Evolutionary conservation across 495 filamentous ascomycete genomes (phyloP), one percentile per base, ranked within the genome.

Genomic region (Cercophora samala): DNA sequence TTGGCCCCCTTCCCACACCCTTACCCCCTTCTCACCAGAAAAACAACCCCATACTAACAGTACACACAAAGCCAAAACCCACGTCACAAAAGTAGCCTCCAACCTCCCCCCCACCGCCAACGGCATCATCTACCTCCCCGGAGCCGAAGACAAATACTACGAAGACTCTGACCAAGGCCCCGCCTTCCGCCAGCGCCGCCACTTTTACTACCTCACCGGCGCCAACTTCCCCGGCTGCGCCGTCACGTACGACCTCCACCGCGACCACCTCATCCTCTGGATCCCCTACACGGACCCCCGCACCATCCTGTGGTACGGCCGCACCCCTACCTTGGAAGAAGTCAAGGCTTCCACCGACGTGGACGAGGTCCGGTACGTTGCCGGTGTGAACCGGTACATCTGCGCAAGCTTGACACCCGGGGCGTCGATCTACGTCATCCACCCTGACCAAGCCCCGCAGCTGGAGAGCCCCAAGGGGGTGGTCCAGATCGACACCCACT

Each of bases 121-220:
- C 60, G 92, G 92, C 29, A 70, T 94, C 64, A 85, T 91, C 60
- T 88, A 84, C 72, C 79, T 91, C 9, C 77, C 81, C 9, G 86
- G 85, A 21, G 77, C 80, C 24, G 70, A 77, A n/a, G 75, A 81
- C 25, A 69, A 72, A 25, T 75, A 77, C 13, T 87, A 81, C 68
- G 84, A 88, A 70, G 83, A 89, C 72, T 89, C 86, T 4, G 89
- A 91, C 71, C 79, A 82, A 73, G 78, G 83, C 0, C 78, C 77
- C 46, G 78, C 79, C 52, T 90, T 90, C 65, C 87, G 91, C 66
- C 87, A 92, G 66, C 81, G 83, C 22, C 81, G 88, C 58, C 87
- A 92, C 15, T 92, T 92, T 75, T 90, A 87, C 76, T 92, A 91
- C 75, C 71, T 91, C 21, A 82, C 80, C 32, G 89, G 89, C 24